These are phyloP conservation scores for Funneliformis geosporum DNA, from an alignment of 192 early-diverging fungal genomes.

Conservation along the genomic window DNA sequence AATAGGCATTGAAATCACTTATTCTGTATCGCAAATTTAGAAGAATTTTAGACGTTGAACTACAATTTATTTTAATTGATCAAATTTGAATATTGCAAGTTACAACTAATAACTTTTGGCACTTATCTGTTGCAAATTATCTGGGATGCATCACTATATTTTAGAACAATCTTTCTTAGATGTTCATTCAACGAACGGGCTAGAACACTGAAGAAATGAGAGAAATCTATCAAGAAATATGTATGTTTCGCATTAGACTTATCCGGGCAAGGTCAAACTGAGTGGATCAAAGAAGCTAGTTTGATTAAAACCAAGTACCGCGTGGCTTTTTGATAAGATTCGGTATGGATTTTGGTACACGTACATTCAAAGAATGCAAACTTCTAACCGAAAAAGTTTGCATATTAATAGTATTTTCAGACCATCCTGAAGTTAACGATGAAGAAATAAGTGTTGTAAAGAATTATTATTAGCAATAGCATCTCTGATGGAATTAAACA, in stretches of 20 bases:
- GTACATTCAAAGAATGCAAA: background rate
- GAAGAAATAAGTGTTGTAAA: slow-evolving; percentile 22
- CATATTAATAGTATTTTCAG: slow-evolving; percentile 25
- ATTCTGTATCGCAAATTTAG: slow-evolving; percentile 33
- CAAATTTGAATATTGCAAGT: background rate
- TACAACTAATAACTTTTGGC: slow-evolving; percentile 18
- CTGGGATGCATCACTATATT: slow-evolving; percentile 28
- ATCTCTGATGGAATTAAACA: slow-evolving; percentile 26
- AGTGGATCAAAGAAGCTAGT: slow-evolving; percentile 24
- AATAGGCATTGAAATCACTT: slow-evolving; percentile 15
- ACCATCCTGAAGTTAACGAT: slow-evolving; percentile 3
- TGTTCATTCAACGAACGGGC: background rate
- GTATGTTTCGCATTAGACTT: slow-evolving; percentile 19
- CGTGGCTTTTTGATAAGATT: slow-evolving; percentile 16
- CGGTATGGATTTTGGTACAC: background rate
- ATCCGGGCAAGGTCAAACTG: slow-evolving; percentile 29
- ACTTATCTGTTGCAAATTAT: slow-evolving; percentile 28
- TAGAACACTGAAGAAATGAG: slow-evolving; percentile 1
- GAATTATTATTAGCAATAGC: slow-evolving; percentile 23
- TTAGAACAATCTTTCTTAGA: slow-evolving; percentile 25
- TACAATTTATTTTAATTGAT: slow-evolving; percentile 29
- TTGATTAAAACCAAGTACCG: background rate
- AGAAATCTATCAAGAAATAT: slow-evolving; percentile 21
- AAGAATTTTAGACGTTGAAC: slow-evolving; percentile 29
- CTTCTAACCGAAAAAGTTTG: background rate